Evolutionary conservation across 2,329 filamentous ascomycete genomes (phyloP).

Genomic region (Beauveria asiatica): DNA sequence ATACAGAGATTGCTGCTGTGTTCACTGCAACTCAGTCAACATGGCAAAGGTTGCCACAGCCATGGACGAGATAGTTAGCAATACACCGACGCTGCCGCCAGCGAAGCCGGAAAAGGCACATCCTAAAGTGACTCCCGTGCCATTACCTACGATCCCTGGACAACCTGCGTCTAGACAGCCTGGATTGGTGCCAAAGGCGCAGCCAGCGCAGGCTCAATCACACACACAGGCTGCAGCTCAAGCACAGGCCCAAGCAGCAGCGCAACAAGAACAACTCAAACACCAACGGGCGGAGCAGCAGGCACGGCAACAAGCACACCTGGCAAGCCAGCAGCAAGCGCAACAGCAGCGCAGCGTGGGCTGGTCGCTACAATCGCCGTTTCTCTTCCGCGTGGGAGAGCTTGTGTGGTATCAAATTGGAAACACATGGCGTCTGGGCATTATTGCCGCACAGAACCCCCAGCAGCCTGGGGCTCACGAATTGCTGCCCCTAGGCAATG

Average conservation of each 20-base stretch:
- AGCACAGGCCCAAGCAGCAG: not conserved
- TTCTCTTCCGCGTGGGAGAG: slow-evolving; percentile 40
- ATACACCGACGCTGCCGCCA: slow-evolving; percentile 13
- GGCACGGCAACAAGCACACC: slow-evolving; percentile 14
- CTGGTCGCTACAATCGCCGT: slow-evolving; percentile 26
- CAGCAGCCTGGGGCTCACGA: slow-evolving; percentile 24
- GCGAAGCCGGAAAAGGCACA: slow-evolving; percentile 15
- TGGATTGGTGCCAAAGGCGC: slow-evolving; percentile 21
- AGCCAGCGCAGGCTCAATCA: slow-evolving; percentile 14
- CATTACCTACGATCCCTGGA: slow-evolving; percentile 27
- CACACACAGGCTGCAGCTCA: slow-evolving; percentile 7
- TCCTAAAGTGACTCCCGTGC: slow-evolving; percentile 28
- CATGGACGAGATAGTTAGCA: slow-evolving; percentile 21
- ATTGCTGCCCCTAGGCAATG: slow-evolving; percentile 34
- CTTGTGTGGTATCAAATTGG: slow-evolving; percentile 42
- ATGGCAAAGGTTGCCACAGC: slow-evolving; percentile 17
- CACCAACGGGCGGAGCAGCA: slow-evolving; percentile 15
- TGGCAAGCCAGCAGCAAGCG: not conserved
- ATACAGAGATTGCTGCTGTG: slow-evolving; percentile 42
- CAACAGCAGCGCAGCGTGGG: slow-evolving; percentile 9
- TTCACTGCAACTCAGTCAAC: slow-evolving; percentile 34
- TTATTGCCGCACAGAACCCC: slow-evolving; percentile 28
- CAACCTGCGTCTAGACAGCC: slow-evolving; percentile 12
- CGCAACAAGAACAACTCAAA: slow-evolving; percentile 10
- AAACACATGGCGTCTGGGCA: slow-evolving; percentile 39